Conservation (phyloP, 2,329 filamentous ascomycete genomes). For the Trichoderma koningiopsis region DNA sequence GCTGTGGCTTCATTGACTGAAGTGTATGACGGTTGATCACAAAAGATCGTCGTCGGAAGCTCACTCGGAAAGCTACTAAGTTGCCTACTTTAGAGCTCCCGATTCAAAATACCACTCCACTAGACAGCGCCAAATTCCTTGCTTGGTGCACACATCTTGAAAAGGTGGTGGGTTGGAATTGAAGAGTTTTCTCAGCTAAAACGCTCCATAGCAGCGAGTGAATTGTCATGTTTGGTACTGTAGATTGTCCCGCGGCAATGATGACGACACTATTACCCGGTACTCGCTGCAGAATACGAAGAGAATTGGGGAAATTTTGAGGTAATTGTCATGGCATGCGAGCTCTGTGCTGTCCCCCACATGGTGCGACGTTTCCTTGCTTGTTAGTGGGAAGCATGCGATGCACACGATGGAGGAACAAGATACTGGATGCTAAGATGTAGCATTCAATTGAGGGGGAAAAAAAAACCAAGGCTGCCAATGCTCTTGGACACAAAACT, state of each 20-base stretch:
- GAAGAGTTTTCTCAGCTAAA: constrained; percentile 9
- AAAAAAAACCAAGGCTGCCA: not conserved
- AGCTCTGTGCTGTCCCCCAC: not conserved
- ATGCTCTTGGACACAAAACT: not conserved
- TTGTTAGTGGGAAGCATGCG: not conserved
- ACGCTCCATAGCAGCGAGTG: not conserved
- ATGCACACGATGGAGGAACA: not conserved
- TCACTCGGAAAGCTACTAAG: not conserved
- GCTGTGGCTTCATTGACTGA: not conserved
- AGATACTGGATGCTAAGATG: not conserved
- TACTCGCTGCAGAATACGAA: not conserved
- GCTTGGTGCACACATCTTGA: not conserved
- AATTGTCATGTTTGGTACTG: not conserved
- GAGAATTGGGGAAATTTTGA: not conserved
- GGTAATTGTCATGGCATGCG: constrained; percentile 1
- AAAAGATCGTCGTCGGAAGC: constrained; percentile 11
- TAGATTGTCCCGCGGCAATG: not conserved
- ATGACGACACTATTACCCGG: constrained; percentile 15
- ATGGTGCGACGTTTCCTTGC: not conserved
- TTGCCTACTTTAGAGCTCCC: not conserved
- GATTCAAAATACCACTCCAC: not conserved
- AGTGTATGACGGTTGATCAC: not conserved
- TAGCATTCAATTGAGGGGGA: not conserved
- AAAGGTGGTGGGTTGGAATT: not conserved
- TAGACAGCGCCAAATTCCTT: not conserved